phyloP scores from a whole-genome alignment of 371 early-diverging fungal species.

The Actinomortierella wolfii region DNA sequence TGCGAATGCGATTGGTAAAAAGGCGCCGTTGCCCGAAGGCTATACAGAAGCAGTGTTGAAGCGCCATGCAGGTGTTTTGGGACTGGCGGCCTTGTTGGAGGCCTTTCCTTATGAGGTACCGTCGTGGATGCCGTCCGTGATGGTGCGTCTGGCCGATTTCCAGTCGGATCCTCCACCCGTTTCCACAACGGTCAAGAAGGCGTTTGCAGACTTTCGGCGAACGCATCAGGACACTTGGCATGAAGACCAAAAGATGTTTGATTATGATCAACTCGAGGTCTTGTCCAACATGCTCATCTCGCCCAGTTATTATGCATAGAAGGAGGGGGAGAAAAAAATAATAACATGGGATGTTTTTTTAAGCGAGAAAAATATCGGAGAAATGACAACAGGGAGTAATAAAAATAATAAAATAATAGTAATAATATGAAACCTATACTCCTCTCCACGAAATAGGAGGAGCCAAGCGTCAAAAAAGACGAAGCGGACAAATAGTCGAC shows the following conservation, averaged over 20 bases:
- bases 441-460: too few relatives aligned
- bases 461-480: too few relatives aligned
- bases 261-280: constrained; percentile 74
- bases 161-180: constrained; percentile 89
- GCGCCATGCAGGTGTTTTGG: constrained; percentile 89
- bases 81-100: constrained; percentile 80
- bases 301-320: constrained; percentile 77
- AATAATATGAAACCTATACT: too few relatives aligned
- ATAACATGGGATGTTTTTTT: too few relatives aligned
- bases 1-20: constrained; percentile 15
- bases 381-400: too few relatives aligned
- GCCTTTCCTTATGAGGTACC: constrained; percentile 95
- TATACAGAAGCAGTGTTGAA: constrained; percentile 66
- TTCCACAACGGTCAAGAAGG: constrained; percentile 80
- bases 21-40: constrained; percentile 52
- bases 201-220: constrained; percentile 89
- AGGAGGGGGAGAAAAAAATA: too few relatives aligned
- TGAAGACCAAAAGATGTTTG: constrained; percentile 80
- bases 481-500: too few relatives aligned
- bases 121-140: constrained; percentile 85
- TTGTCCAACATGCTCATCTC: constrained; percentile 88
- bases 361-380: too few relatives aligned
- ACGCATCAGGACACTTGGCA: constrained; percentile 96
- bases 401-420: too few relatives aligned
- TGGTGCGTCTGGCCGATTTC: constrained; percentile 76